Conservation (phyloP, 768 basidiomycete species). For the Mrakia frigida region DNA sequence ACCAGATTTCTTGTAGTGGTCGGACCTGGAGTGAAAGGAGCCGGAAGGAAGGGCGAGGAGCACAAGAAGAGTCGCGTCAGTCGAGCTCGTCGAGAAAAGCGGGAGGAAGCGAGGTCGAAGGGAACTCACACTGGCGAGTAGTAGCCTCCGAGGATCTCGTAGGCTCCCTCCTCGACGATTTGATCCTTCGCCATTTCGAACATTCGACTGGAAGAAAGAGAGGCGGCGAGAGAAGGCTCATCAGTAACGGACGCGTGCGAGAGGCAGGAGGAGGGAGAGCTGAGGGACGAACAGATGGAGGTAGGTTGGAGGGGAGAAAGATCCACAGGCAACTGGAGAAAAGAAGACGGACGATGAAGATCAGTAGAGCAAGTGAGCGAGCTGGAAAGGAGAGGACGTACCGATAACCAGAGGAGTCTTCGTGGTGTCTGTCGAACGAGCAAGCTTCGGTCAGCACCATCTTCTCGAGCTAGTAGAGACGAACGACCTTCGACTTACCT, state of each 20-base stretch:
- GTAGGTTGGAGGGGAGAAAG: constrained; percentile 96
- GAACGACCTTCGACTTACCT: background rate
- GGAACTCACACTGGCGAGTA: constrained; percentile 70
- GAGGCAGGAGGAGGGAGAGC: too few relatives aligned
- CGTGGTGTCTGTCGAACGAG: background rate
- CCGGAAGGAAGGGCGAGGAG: background rate
- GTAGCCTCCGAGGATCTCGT: constrained; percentile 92
- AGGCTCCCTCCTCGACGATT: constrained; percentile 77
- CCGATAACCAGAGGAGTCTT: constrained; percentile 42
- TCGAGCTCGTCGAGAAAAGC: constrained; percentile 42
- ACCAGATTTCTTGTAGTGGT: constrained; percentile 86
- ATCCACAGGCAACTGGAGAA: constrained; percentile 74
- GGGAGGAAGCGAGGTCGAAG: background rate
- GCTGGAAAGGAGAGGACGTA: background rate
- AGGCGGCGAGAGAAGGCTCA: constrained; percentile 13
- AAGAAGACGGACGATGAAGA: background rate
- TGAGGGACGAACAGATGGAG: constrained; percentile 59
- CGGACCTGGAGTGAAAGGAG: constrained; percentile 36
- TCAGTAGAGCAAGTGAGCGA: background rate
- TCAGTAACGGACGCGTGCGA: too few relatives aligned
- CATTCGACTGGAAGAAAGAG: constrained; percentile 59
- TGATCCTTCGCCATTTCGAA: constrained; percentile 99
- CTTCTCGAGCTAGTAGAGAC: background rate
- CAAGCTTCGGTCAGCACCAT: background rate
- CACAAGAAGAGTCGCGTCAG: background rate